These are phyloP conservation scores for Gillenia trifoliata DNA, from an alignment of 306 rosid genomes.

Conservation along the genomic window DNA sequence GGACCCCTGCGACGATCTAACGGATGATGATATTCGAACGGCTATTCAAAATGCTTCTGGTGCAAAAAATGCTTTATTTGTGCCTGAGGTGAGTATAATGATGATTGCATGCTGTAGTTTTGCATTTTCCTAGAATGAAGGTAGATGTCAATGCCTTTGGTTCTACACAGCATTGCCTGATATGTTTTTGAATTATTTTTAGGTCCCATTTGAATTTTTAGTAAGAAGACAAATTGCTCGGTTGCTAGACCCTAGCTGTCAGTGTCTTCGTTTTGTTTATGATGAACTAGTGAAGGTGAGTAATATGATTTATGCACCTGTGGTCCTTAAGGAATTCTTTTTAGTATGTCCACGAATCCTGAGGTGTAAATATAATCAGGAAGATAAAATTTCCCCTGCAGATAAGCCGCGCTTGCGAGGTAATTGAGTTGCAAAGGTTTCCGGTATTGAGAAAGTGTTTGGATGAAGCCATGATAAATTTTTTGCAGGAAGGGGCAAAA, in stretches of 20 bases:
- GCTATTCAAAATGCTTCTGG: slow-evolving; percentile 48
- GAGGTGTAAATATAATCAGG: background rate
- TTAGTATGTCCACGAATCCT: background rate
- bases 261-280: slow-evolving; percentile 37
- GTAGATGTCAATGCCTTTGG: too few relatives aligned
- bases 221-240: slow-evolving; percentile 38
- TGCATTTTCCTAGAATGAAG: background rate
- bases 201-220: slow-evolving; percentile 44
- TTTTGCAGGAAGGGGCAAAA: slow-evolving; percentile 29
- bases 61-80: slow-evolving; percentile 32
- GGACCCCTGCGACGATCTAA: slow-evolving; percentile 38
- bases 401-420: slow-evolving; percentile 37
- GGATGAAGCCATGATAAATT: slow-evolving; percentile 34
- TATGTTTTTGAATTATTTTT: background rate
- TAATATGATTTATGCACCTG: background rate
- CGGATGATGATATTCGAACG: slow-evolving; percentile 37
- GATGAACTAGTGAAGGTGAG: slow-evolving; percentile 39
- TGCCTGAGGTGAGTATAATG: slow-evolving; percentile 35
- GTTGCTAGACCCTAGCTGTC: slow-evolving; percentile 43
- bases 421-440: slow-evolving; percentile 33
- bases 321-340: background rate
- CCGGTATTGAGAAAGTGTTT: slow-evolving; percentile 35
- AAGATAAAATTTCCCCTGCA: slow-evolving; percentile 15
- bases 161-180: background rate
- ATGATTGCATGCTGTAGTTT: slow-evolving; percentile 6